These are phyloP conservation scores for Penicillium maclennaniae DNA, from an alignment of 495 filamentous ascomycete species.

Conservation along the genomic window DNA sequence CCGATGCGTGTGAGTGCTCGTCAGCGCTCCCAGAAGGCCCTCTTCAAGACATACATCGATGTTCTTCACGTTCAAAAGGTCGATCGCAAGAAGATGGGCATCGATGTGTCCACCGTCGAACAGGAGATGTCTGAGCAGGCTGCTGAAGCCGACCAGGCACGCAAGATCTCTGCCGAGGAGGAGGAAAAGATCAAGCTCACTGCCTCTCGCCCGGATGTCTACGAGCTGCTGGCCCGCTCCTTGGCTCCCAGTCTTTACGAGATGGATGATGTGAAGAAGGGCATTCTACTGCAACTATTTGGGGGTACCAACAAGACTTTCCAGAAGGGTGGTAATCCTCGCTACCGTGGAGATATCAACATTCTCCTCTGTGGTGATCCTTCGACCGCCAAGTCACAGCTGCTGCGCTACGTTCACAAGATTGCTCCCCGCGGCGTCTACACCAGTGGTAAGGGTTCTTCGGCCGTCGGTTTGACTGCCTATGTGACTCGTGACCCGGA, in stretches of 20 bases:
- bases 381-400: conserved; percentile 91
- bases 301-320: conserved; percentile 99
- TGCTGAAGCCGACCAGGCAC: conserved; percentile 71
- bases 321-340: conserved; percentile 91
- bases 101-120: conserved; percentile 85
- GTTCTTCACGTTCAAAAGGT: conserved; percentile 94
- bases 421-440: conserved; percentile 97
- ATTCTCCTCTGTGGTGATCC: conserved; percentile 94
- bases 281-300: conserved; percentile 92
- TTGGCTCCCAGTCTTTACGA: conserved; percentile 95
- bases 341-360: conserved; percentile 96
- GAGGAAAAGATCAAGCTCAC: conserved; percentile 84
- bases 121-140: conserved; percentile 75
- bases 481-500: conserved; percentile 96
- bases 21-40: conserved; percentile 83
- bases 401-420: conserved; percentile 92
- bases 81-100: conserved; percentile 88
- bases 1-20: conserved; percentile 94
- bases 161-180: conserved; percentile 85
- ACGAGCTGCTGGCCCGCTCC: conserved; percentile 88
- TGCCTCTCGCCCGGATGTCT: conserved; percentile 79
- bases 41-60: conserved; percentile 98
- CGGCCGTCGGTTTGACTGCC: conserved; percentile 95
- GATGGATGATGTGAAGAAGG: conserved; percentile 98
- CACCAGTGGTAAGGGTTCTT: conserved; percentile 95